phyloP scores from a whole-genome alignment of 345 rosid genomes.

The Syzygium jambos region DNA sequence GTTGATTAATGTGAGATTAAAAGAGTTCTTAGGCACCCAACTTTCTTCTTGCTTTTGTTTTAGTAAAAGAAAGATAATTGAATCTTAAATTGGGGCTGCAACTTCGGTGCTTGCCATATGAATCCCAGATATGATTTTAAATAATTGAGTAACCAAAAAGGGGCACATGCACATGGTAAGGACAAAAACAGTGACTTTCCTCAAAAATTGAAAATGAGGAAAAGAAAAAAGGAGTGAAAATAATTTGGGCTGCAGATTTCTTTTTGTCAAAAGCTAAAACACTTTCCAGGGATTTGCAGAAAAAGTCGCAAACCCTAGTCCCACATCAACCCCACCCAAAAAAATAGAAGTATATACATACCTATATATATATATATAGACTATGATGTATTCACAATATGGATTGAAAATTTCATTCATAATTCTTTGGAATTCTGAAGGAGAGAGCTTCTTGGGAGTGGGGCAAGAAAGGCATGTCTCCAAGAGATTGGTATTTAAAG shows the following conservation, averaged over 20 bases:
- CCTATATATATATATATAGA: no score
- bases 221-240: neutral
- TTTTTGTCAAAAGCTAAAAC: neutral
- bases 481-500: no score
- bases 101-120: neutral
- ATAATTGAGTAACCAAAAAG: neutral
- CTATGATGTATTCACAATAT: no score
- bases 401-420: no score
- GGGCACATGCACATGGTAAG: neutral
- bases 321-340: neutral
- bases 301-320: neutral
- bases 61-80: neutral
- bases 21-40: neutral
- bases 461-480: no score
- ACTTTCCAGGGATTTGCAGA: neutral
- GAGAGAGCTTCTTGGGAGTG: no score
- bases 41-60: neutral
- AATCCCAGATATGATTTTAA: neutral
- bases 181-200: neutral
- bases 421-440: no score
- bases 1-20: neutral
- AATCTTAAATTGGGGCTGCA: neutral
- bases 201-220: neutral
- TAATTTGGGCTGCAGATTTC: neutral
- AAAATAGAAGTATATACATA: neutral